Evolutionary conservation across 2,329 filamentous ascomycete genomes (phyloP).

Genomic region (Mycosphaerella sp.): DNA sequence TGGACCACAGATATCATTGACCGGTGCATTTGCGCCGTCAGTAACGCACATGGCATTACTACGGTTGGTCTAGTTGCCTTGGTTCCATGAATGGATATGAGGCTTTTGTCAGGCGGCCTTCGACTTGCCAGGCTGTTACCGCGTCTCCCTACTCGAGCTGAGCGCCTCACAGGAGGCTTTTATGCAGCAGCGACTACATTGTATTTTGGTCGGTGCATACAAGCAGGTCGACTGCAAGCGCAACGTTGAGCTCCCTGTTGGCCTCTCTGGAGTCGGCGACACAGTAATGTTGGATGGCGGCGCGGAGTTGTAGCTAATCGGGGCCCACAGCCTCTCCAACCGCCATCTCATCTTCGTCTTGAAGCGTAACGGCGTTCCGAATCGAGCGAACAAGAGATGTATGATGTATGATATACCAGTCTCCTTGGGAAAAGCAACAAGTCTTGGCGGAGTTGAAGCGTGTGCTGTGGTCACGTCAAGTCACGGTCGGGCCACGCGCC

Average conservation of each 20-base stretch:
- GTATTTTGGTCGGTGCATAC: conserved; percentile 27
- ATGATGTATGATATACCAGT: conserved; percentile 5
- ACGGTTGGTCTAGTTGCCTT: conserved; percentile 17
- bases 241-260: conserved; percentile 31
- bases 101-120: conserved; percentile 24
- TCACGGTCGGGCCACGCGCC: too few relatives aligned
- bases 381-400: conserved; percentile 19
- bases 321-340: conserved; percentile 21
- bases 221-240: conserved; percentile 28
- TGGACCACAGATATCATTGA: conserved; percentile 13
- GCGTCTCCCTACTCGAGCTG: conserved; percentile 32
- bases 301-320: conserved; percentile 20
- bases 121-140: conserved; percentile 32
- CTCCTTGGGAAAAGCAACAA: conserved; percentile 18
- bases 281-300: conserved; percentile 29
- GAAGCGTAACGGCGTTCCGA: conserved; percentile 12
- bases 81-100: conserved; percentile 24
- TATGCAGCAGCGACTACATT: conserved; percentile 29
- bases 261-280: conserved; percentile 32
- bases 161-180: conserved; percentile 23
- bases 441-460: conserved; percentile 16
- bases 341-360: conserved; percentile 22
- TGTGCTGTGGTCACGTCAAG: conserved; percentile 15
- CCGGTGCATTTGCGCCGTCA: conserved; percentile 28
- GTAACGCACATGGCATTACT: conserved; percentile 29